phyloP scores from a whole-genome alignment of 805 yeast species.

The Ogataea populi-albae region DNA sequence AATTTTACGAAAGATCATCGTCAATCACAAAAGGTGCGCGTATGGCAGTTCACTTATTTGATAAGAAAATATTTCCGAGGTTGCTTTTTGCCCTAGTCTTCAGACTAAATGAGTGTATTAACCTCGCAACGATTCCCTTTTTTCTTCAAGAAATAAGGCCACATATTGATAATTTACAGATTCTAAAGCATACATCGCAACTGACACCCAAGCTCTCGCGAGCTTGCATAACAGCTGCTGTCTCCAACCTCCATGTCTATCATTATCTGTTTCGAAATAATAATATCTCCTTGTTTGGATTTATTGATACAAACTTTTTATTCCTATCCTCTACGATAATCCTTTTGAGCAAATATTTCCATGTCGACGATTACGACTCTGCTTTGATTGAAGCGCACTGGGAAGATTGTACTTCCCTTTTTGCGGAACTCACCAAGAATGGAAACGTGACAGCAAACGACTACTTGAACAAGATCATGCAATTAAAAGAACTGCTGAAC shows the following conservation, averaged over 20 bases:
- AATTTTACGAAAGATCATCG: background rate
- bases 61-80: slow-evolving; percentile 1
- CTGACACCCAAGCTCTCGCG: background rate
- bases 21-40: background rate
- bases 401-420: slow-evolving; percentile 2
- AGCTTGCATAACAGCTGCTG: slow-evolving; percentile 4
- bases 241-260: slow-evolving; percentile 6
- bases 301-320: slow-evolving; percentile 9
- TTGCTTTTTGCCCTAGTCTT: slow-evolving; percentile 7
- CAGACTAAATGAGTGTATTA: slow-evolving; percentile 8
- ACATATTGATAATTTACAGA: background rate
- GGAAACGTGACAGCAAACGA: slow-evolving; percentile 11
- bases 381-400: background rate
- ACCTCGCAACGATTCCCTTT: slow-evolving; percentile 3
- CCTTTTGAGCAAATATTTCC: slow-evolving; percentile 1
- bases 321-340: slow-evolving; percentile 7
- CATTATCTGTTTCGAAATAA: slow-evolving; percentile 1
- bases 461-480: slow-evolving; percentile 6
- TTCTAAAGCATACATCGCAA: background rate
- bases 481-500: slow-evolving; percentile 1
- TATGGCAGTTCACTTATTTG: background rate
- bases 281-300: slow-evolving; percentile 8
- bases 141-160: slow-evolving; percentile 4
- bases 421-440: slow-evolving; percentile 9
- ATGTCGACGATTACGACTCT: background rate